Evolutionary conservation across 2,329 filamentous ascomycete species (phyloP).

Genomic region (Fusarium humuli): DNA sequence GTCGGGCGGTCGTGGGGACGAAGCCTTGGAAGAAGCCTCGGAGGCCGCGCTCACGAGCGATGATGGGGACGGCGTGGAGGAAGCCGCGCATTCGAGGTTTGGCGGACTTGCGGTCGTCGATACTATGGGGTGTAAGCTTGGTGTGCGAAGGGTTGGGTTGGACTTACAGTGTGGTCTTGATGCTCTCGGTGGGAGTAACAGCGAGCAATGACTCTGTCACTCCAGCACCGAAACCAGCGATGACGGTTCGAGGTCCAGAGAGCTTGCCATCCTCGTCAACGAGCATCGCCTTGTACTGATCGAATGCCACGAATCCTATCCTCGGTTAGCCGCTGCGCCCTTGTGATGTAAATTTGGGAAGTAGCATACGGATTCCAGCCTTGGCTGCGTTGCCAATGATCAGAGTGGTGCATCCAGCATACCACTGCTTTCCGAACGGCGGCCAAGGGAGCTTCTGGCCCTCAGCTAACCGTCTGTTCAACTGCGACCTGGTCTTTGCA

Average conservation of each 20-base stretch:
- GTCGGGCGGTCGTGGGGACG: constrained; percentile 91
- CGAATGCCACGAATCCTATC: constrained; percentile 85
- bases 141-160: no score
- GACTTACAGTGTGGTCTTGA: constrained; percentile 90
- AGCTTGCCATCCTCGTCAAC: constrained; percentile 88
- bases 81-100: constrained; percentile 93
- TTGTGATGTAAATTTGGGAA: not conserved
- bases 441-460: constrained; percentile 94
- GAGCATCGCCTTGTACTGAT: constrained; percentile 88
- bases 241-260: constrained; percentile 88
- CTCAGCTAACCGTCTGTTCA: constrained; percentile 85
- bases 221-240: constrained; percentile 93
- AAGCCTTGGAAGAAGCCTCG: constrained; percentile 98
- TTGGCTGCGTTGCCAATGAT: constrained; percentile 98
- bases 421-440: constrained; percentile 94
- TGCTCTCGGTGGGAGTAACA: constrained; percentile 96
- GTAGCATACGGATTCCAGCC: constrained; percentile 85
- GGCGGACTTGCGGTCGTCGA: constrained; percentile 90
- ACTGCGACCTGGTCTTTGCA: constrained; percentile 93
- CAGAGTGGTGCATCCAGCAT: constrained; percentile 95
- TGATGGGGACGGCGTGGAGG: constrained; percentile 87
- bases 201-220: constrained; percentile 93
- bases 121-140: constrained; percentile 62
- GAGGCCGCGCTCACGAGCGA: constrained; percentile 87
- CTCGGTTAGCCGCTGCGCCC: constrained; percentile 16